Conservation (phyloP, 495 filamentous ascomycete species). For the Cladorrhinum samala region DNA sequence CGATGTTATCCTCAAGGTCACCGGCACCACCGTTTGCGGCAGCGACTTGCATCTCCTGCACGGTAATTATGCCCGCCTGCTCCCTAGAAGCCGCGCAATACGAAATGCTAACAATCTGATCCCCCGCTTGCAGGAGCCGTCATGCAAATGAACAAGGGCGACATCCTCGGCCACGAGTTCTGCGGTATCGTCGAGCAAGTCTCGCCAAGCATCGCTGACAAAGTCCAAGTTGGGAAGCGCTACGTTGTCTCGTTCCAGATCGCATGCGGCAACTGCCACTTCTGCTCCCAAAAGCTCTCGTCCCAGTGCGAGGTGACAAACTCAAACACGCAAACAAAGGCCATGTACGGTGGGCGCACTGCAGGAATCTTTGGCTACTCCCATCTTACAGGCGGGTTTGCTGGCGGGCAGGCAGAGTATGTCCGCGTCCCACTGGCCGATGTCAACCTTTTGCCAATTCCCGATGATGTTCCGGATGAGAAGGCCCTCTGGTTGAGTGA, state of each 20-base stretch:
- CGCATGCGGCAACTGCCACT: conserved; percentile 68
- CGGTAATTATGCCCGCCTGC: conserved; percentile 33
- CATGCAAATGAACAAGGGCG: conserved; percentile 69
- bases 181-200: conserved; percentile 72
- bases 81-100: no score
- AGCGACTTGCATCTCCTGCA: conserved; percentile 80
- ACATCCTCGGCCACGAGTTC: conserved; percentile 89
- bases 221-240: conserved; percentile 56
- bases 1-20: conserved; percentile 81
- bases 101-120: conserved; percentile 24
- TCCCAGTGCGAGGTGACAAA: conserved; percentile 79
- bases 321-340: conserved; percentile 58
- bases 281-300: conserved; percentile 67
- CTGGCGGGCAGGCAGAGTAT: conserved; percentile 86
- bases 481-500: conserved; percentile 78
- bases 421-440: conserved; percentile 79
- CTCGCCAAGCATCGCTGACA: conserved; percentile 54
- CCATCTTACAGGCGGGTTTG: conserved; percentile 82
- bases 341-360: conserved; percentile 66
- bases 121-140: conserved; percentile 50
- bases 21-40: conserved; percentile 81
- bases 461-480: conserved; percentile 78
- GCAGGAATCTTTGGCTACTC: conserved; percentile 71
- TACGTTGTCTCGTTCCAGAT: conserved; percentile 88
- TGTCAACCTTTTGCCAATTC: conserved; percentile 73